These are phyloP conservation scores for Linum lewisii DNA, from an alignment of 345 rosid species.

Conservation along the genomic window DNA sequence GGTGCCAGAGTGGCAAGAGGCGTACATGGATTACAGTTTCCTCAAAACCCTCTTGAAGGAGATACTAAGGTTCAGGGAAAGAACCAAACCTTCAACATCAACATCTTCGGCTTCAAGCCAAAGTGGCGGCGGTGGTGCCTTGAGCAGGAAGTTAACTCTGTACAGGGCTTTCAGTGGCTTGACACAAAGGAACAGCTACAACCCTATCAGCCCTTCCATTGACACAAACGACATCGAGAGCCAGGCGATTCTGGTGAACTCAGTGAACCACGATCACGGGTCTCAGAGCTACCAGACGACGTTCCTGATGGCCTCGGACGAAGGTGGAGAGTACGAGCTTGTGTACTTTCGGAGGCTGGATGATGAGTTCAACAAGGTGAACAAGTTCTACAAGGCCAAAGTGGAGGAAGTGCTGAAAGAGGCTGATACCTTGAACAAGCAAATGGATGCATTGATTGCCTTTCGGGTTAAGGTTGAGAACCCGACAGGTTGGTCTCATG, in stretches of 20 bases:
- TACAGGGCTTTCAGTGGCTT: conserved; percentile 31
- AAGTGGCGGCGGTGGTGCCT: conserved; percentile 2
- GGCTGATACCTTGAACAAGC: conserved; percentile 15
- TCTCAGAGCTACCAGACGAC: conserved; percentile 20
- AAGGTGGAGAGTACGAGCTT: conserved; percentile 33
- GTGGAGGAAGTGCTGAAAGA: conserved; percentile 18
- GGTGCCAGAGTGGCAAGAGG: conserved; percentile 84
- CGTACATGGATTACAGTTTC: conserved; percentile 67
- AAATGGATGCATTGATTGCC: conserved; percentile 21
- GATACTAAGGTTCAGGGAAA: background rate
- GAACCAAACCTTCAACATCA: background rate
- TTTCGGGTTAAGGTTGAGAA: conserved; percentile 12
- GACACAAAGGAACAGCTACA: conserved; percentile 15
- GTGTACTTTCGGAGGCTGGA: conserved; percentile 36
- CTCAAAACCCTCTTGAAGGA: conserved; percentile 29
- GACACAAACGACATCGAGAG: conserved; percentile 15
- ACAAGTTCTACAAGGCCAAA: conserved; percentile 14
- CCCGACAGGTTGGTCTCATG: background rate
- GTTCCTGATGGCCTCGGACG: conserved; percentile 21
- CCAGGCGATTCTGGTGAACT: conserved; percentile 6
- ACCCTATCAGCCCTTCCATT: conserved; percentile 2
- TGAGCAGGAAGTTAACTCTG: conserved; percentile 17
- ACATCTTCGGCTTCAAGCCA: background rate
- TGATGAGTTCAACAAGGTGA: conserved; percentile 29
- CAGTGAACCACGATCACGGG: conserved; percentile 19